Evolutionary conservation across 2,329 filamentous ascomycete genomes (phyloP).

Genomic region (Ceratocystis variospora): DNA sequence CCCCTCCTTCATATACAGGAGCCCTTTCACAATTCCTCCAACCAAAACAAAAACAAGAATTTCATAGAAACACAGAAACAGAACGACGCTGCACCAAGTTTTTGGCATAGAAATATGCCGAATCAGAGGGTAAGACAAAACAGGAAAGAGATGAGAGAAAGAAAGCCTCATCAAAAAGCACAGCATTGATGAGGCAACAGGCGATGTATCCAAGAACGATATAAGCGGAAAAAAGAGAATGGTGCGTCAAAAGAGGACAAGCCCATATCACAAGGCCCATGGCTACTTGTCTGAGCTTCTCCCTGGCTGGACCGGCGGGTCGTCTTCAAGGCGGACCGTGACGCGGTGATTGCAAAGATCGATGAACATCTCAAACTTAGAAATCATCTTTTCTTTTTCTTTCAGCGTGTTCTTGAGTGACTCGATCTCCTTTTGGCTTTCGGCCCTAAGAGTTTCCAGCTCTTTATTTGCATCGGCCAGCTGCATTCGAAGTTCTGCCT

Average conservation of each 20-base stretch:
- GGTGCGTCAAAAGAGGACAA: background rate
- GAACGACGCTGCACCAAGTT: conserved; percentile 2
- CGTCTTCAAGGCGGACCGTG: conserved; percentile 39
- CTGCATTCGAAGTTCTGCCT: conserved; percentile 47
- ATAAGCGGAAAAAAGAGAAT: background rate
- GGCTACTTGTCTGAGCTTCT: conserved; percentile 16
- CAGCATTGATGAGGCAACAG: background rate
- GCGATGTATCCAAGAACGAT: background rate
- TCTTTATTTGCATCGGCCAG: conserved; percentile 45
- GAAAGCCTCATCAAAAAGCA: background rate
- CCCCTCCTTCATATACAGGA: background rate
- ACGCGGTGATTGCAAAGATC: conserved; percentile 55
- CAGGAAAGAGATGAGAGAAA: background rate
- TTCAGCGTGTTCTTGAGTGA: conserved; percentile 45
- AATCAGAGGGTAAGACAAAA: background rate
- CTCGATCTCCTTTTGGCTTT: conserved; percentile 44
- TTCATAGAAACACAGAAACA: background rate
- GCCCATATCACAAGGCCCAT: background rate
- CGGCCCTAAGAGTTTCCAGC: conserved; percentile 40
- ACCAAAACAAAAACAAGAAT: background rate
- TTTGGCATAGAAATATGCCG: background rate
- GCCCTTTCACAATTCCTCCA: background rate
- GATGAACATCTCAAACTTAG: conserved; percentile 55
- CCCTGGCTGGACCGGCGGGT: conserved; percentile 21
- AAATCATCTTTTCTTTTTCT: conserved; percentile 48